Evolutionary conservation across 2,329 filamentous ascomycete species (phyloP).

Genomic region (Diaporthe aspalathi): DNA sequence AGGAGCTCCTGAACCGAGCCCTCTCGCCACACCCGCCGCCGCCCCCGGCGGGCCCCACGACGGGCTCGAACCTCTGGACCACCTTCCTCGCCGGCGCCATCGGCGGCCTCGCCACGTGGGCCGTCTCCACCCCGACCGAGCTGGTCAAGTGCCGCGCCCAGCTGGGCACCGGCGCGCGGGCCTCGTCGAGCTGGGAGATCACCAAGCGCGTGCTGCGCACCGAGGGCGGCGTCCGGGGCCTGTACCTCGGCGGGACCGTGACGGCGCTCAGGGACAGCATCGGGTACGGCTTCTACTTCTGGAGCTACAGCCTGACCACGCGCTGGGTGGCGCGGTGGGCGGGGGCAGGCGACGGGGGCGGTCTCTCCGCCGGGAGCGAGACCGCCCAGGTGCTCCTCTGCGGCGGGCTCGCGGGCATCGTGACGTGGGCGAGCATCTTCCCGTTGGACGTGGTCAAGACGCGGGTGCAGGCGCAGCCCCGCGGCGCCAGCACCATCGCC

Average conservation of each 20-base stretch:
- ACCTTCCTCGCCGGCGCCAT: conserved; percentile 84
- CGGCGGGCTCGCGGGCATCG: conserved; percentile 86
- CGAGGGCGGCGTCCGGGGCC: conserved; percentile 71
- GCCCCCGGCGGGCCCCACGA: conserved; percentile 46
- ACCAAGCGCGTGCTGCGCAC: conserved; percentile 68
- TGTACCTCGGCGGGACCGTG: conserved; percentile 85
- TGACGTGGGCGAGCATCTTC: conserved; percentile 91
- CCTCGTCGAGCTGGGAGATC: conserved; percentile 74
- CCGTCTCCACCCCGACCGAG: conserved; percentile 89
- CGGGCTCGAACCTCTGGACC: conserved; percentile 67
- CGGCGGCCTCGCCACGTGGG: conserved; percentile 86
- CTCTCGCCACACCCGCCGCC: conserved; percentile 45
- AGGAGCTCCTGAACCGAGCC: conserved; percentile 66
- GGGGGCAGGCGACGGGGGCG: not conserved
- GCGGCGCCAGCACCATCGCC: conserved; percentile 41
- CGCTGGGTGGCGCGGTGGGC: conserved; percentile 58
- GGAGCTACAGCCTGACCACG: conserved; percentile 85
- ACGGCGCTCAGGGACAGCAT: conserved; percentile 87
- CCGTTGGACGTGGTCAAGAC: conserved; percentile 95
- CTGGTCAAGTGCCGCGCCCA: conserved; percentile 91
- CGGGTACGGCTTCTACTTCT: conserved; percentile 98
- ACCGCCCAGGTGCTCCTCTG: conserved; percentile 79
- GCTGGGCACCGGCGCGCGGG: conserved; percentile 57
- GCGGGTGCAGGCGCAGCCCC: conserved; percentile 80
- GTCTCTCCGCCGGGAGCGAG: conserved; percentile 50